Evolutionary conservation across 2,329 filamentous ascomycete species (phyloP), one percentile per base, ranked within the genome.

Genomic region (Helotiales sp.): DNA sequence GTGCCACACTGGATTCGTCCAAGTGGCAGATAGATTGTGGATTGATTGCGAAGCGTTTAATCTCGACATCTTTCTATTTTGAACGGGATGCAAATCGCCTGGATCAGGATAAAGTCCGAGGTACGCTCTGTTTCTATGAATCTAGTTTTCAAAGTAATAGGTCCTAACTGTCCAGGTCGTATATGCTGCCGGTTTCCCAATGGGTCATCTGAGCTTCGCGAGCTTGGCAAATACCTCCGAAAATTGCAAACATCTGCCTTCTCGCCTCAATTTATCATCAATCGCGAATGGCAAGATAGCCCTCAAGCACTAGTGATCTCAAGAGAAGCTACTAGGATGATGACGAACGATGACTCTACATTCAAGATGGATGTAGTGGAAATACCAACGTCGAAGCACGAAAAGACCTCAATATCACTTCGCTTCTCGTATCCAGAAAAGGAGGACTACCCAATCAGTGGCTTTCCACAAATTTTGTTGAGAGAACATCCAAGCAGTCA

Each of bases 11-110:
- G 30, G 8, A 25, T 17, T 19, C 24, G 55, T 27, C 3, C 30
- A 29, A 47, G 31, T 12, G n/a, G 10, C 17, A 24, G 25, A 54
- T 62, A 17, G 15, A n/a, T 6, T 15, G 10, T n/a, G 17, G 34
- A 17, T 46, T 49, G 5, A 47, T 62, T 12, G 63, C 63, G 2
- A 36, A 64, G 56, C 22, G 63, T 25, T 52, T 65, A 29, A 38
- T 64, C 19, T 57, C 62, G 1, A 64, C 48, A 24, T 49, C 46
- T 10, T 65, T 65, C 34, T 65, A 56, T 46, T 64, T 65, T 46
- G 61, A 62, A 25, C 62, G 60, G 34, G 40, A 25, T 4, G 3
- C 19, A 13, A 22, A 8, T 10, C 13, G 12, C 25, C 24, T 6
- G 25, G 19, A 15, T 8, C 24, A 24, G 40, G 40, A 46, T n/a